These are phyloP conservation scores for Saccharomyces uvarum DNA, from an alignment of 1,139 yeast genomes.

Conservation along the genomic window DNA sequence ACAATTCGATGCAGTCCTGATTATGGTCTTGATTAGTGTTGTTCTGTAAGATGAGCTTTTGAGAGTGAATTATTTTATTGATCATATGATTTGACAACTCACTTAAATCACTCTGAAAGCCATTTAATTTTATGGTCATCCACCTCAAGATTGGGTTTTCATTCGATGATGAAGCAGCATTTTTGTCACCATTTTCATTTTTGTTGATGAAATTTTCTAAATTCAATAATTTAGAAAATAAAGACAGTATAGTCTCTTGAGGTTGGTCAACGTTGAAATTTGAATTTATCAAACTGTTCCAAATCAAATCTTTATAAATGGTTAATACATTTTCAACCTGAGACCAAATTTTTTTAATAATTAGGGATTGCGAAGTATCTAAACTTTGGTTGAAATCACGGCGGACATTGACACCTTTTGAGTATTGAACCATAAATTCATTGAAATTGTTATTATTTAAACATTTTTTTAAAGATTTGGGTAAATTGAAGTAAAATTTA, in stretches of 20 bases:
- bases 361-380: constrained; percentile 1
- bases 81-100: constrained; percentile 31
- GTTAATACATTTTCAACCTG: constrained; percentile 61
- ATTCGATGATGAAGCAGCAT: constrained; percentile 7
- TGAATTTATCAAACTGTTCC: constrained; percentile 46
- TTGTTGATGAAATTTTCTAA: constrained; percentile 36
- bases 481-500: constrained; percentile 63
- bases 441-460: constrained; percentile 61
- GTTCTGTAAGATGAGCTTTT: constrained; percentile 31
- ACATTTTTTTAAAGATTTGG: constrained; percentile 48
- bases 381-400: not conserved
- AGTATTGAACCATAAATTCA: constrained; percentile 61
- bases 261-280: constrained; percentile 22
- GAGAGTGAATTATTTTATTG: constrained; percentile 34
- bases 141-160: constrained; percentile 63
- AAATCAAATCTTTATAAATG: constrained; percentile 54
- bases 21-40: constrained; percentile 23
- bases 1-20: constrained; percentile 23
- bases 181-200: constrained; percentile 3
- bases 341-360: constrained; percentile 51
- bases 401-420: constrained; percentile 37
- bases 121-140: constrained; percentile 42
- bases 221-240: constrained; percentile 53
- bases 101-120: constrained; percentile 35
- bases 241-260: constrained; percentile 44